phyloP scores from a whole-genome alignment of 352 stramenopile genomes.

The Aphanomyces invadans region DNA sequence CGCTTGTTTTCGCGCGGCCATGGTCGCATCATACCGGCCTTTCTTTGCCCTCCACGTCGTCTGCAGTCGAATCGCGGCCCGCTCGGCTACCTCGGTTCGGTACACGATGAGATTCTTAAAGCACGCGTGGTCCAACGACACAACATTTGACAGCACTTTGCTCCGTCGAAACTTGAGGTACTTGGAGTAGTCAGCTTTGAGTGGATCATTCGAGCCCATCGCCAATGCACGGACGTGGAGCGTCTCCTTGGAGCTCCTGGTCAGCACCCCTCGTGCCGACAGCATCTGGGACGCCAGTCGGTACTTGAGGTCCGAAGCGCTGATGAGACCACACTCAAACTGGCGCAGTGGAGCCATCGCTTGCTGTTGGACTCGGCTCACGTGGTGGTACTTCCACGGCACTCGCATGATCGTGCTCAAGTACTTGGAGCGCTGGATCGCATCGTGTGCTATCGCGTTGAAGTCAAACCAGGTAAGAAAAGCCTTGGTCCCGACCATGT shows the following conservation, averaged over 20 bases:
- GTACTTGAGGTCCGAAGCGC: slow-evolving; percentile 86
- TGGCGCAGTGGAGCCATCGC: slow-evolving; percentile 79
- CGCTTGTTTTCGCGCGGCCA: slow-evolving; percentile 76
- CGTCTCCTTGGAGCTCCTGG: slow-evolving; percentile 51
- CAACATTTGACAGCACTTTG: slow-evolving; percentile 75
- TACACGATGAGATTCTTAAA: slow-evolving; percentile 83
- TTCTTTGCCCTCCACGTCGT: slow-evolving; percentile 69
- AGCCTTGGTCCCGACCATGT: slow-evolving; percentile 30
- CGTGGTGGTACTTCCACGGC: slow-evolving; percentile 65
- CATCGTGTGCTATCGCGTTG: slow-evolving; percentile 42
- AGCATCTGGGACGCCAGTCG: slow-evolving; percentile 45
- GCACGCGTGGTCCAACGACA: slow-evolving; percentile 80
- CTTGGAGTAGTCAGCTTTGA: slow-evolving; percentile 90
- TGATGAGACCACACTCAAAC: slow-evolving; percentile 83
- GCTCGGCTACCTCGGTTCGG: slow-evolving; percentile 52
- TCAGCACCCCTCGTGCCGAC: slow-evolving; percentile 46
- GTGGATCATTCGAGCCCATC: slow-evolving; percentile 86
- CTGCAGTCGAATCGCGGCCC: slow-evolving; percentile 75
- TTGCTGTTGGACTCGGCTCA: slow-evolving; percentile 79
- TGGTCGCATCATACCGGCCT: slow-evolving; percentile 54
- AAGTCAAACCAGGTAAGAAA: slow-evolving; percentile 74
- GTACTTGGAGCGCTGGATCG: slow-evolving; percentile 57
- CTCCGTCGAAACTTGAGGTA: slow-evolving; percentile 69
- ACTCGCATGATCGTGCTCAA: slow-evolving; percentile 50
- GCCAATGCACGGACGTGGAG: slow-evolving; percentile 85